phyloP scores from a whole-genome alignment of 331 rosid genomes.

The Arachis monticola region DNA sequence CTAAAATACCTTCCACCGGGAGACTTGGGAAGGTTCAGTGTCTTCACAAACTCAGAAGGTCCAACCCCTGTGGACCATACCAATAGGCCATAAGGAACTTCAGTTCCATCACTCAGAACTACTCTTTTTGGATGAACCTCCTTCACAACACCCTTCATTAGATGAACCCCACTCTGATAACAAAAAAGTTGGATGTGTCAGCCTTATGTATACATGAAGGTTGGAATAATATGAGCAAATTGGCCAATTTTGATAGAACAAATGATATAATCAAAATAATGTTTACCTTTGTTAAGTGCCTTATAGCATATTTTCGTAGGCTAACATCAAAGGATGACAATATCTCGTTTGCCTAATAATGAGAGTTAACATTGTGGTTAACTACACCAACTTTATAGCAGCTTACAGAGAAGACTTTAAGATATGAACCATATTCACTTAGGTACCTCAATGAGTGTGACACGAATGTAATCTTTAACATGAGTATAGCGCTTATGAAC shows the following conservation, averaged over 20 bases:
- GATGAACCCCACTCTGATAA: conserved; percentile 93
- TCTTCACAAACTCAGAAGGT: conserved; percentile 68
- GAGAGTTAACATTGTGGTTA: conserved; percentile 24
- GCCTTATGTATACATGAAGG: conserved; percentile 24
- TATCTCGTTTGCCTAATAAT: conserved; percentile 85
- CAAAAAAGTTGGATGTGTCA: conserved; percentile 28
- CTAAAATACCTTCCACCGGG: conserved; percentile 87
- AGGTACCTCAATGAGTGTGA: conserved; percentile 90
- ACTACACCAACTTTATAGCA: conserved; percentile 4
- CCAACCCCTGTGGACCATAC: conserved; percentile 99
- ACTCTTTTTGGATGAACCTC: conserved; percentile 72
- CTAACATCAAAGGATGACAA: conserved; percentile 90
- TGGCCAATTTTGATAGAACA: not conserved
- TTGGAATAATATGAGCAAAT: conserved; percentile 18
- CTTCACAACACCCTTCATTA: conserved; percentile 90
- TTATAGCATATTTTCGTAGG: conserved; percentile 78
- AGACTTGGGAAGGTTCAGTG: conserved; percentile 79
- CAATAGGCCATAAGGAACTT: conserved; percentile 91
- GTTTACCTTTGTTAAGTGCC: conserved; percentile 86
- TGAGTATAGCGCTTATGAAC: conserved; percentile 74
- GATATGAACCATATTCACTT: not conserved
- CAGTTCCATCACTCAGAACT: conserved; percentile 85
- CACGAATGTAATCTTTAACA: conserved; percentile 73
- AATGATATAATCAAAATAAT: conserved; percentile 21
- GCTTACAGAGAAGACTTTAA: not conserved